These are phyloP conservation scores for Solidago caesia DNA, from an alignment of 129 eudicot genomes.

Conservation along the genomic window DNA sequence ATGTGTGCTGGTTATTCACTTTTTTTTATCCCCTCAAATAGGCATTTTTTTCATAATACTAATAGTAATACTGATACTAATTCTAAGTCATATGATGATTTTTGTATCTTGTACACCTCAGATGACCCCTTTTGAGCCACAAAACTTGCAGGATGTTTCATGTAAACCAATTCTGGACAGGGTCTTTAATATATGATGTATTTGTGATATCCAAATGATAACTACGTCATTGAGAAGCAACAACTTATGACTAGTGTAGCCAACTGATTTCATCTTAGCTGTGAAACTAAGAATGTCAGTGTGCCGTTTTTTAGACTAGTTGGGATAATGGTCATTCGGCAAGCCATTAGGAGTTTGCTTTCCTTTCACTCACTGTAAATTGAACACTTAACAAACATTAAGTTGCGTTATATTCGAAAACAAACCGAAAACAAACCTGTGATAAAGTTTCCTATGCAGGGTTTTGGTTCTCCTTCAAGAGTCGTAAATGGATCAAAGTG, in stretches of 20 bases:
- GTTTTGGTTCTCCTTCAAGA: neutral
- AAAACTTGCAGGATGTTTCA: neutral
- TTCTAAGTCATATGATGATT: neutral
- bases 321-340: neutral
- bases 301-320: neutral
- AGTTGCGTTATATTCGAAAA: no score
- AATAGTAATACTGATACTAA: neutral
- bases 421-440: no score
- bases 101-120: neutral
- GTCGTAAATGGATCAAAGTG: neutral
- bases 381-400: no score
- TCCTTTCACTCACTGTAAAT: neutral
- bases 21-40: no score
- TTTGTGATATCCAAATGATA: neutral
- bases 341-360: neutral
- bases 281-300: neutral
- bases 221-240: neutral
- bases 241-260: neutral
- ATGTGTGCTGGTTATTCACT: no score
- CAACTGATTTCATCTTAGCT: neutral
- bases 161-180: neutral
- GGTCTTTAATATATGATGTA: neutral
- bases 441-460: neutral
- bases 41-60: no score
- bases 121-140: neutral